Base-by-base conservation (phyloP, 2,329 filamentous ascomycete species). In the Claviceps africana region DNA sequence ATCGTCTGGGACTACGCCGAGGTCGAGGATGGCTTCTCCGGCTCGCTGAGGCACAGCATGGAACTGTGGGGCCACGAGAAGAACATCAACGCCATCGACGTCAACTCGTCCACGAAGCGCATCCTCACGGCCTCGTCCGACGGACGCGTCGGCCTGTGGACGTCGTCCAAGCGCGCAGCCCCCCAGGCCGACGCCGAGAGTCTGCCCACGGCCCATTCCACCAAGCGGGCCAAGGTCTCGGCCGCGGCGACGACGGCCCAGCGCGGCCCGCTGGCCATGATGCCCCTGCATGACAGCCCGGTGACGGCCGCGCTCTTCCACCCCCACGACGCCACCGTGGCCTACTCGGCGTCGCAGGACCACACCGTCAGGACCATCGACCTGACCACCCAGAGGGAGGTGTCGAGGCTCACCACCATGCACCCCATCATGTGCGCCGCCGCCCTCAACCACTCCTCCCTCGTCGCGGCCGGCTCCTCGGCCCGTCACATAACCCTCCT, bases 311-410 rank as follows among this genome's bases (percentile, higher is more conserved):
- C 85, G 39, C 77, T 88, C 47, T 97, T 98, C 72, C 88, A 95
- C 68, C 84, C 84, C 4, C 76, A 81, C 51, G 91, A 97, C 68
- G 70, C 82, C 11, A 95, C 88, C 15, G 88, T 96, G 42, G 91
- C 86, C 47, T 97, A 98, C 74, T 91, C 88, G 1, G 82, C 83
- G 22, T 95, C 89, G 19, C 86, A 87, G 71, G 94, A 98, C 71
- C 90, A 95, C 73, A 86, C 86, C 1, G 74, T 97, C 59, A 84
- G 85, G 57, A 97, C 93, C 0, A 86, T 95, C 71, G 93, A 98
- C 71, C 77, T 98, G 47, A 83, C 89, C 0, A 96, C 91, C 1
- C 76, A 80, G 51, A 73, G 75, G 30, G 79, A 87, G 54, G 88
- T 97, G 43, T 87, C 88, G 63, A 88, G 87, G 4, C 77, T 93